Conservation (phyloP, 2,329 filamentous ascomycete genomes). For the Fusarium begoniae region DNA sequence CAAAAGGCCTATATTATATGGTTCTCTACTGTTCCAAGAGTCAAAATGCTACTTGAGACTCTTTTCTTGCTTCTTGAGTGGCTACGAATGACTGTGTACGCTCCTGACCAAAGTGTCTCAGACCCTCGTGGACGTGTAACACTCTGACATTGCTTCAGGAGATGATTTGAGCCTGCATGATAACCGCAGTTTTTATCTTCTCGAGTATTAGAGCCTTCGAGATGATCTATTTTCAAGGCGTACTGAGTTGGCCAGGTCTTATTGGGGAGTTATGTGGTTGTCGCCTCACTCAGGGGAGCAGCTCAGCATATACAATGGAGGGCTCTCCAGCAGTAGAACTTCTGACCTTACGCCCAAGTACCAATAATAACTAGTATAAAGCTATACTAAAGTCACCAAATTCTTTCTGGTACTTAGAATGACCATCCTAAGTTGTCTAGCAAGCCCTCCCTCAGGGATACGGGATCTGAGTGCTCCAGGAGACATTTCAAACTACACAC, state of each 20-base stretch:
- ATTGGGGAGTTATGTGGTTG: too few relatives aligned
- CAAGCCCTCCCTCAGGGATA: background rate
- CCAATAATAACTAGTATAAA: background rate
- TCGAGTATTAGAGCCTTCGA: background rate
- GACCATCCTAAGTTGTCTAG: background rate
- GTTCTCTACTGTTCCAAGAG: rapidly evolving
- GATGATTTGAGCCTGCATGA: background rate
- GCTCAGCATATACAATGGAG: background rate
- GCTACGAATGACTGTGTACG: background rate
- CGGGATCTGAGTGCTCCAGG: background rate
- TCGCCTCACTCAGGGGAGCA: background rate
- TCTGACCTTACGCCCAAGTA: too few relatives aligned
- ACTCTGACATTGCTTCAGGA: background rate
- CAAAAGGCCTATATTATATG: background rate
- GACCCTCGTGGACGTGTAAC: background rate
- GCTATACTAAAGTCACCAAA: background rate
- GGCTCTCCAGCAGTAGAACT: background rate
- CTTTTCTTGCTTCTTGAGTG: background rate
- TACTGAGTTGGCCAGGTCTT: too few relatives aligned
- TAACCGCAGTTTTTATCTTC: rapidly evolving
- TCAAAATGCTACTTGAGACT: rapidly evolving
- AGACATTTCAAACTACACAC: background rate
- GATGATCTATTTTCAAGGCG: too few relatives aligned
- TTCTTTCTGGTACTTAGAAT: background rate
- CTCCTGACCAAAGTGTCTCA: background rate